A percentile compares a stretch with the other conserved stretches of the same genome.
phyloP scores from a whole-genome alignment of 2,329 filamentous ascomycete genomes.

The Plenodomus biglobosus region DNA sequence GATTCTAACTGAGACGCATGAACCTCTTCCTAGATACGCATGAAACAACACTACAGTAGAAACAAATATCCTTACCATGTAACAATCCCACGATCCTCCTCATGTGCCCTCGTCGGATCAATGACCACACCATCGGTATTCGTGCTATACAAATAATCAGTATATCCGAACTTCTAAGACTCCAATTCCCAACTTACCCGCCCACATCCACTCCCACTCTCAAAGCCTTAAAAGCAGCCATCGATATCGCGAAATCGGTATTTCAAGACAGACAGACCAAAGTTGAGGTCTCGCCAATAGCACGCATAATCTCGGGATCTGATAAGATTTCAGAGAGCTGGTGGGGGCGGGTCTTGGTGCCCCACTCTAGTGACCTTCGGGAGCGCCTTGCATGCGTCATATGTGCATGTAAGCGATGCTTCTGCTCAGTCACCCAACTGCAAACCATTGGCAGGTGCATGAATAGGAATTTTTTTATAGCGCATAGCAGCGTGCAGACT shows the following conservation, averaged over 20 bases:
- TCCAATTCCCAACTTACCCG: constrained; percentile 28
- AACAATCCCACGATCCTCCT: constrained; percentile 35
- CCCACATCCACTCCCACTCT: constrained; percentile 51
- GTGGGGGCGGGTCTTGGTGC: constrained; percentile 2
- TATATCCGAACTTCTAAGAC: not conserved
- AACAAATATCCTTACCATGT: constrained; percentile 28
- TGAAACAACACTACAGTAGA: no score
- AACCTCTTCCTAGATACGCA: no score
- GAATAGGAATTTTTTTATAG: no score
- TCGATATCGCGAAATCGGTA: not conserved
- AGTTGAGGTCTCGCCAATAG: not conserved
- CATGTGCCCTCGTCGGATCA: constrained; percentile 31
- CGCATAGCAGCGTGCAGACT: not conserved
- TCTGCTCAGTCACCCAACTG: not conserved
- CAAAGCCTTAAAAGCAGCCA: constrained; percentile 20
- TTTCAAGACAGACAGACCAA: not conserved
- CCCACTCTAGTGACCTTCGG: not conserved
- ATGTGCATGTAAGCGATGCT: no score
- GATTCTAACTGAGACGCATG: no score
- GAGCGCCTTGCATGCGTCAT: no score
- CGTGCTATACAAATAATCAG: constrained; percentile 20
- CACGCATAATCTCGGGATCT: not conserved
- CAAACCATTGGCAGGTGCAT: not conserved
- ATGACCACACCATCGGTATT: constrained; percentile 44
- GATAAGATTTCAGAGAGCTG: constrained; percentile 3